phyloP scores from a whole-genome alignment of 352 stramenopile genomes.

The Phytophthora melonis region DNA sequence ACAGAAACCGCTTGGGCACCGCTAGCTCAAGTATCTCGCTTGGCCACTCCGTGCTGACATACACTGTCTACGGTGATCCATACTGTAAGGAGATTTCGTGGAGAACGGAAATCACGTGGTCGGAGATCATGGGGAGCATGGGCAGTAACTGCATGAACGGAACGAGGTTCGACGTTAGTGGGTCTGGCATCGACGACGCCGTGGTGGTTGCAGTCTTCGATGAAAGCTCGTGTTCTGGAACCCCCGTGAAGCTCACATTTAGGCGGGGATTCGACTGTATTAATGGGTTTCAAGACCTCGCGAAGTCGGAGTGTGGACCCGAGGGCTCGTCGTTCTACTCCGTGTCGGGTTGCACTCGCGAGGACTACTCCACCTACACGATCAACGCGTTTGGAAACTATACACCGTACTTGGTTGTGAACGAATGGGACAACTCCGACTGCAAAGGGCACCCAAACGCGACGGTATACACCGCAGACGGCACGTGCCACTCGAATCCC shows the following conservation, averaged over 20 bases:
- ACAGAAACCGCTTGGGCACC: not conserved
- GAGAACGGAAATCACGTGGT: not conserved
- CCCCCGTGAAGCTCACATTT: slow-evolving; percentile 8
- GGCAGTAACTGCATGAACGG: not conserved
- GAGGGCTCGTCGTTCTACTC: slow-evolving; percentile 1
- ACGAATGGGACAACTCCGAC: slow-evolving; percentile 2
- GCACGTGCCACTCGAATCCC: slow-evolving; percentile 4
- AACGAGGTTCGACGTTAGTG: not conserved
- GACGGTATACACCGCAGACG: slow-evolving; percentile 1
- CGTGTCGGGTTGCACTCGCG: slow-evolving; percentile 3
- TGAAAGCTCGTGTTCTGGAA: not conserved
- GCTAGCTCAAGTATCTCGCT: not conserved
- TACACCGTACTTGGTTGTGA: slow-evolving; percentile 13
- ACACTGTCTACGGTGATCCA: not conserved
- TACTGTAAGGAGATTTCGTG: not conserved
- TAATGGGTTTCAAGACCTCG: not conserved
- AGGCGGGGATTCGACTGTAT: slow-evolving; percentile 1
- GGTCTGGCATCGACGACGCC: no score
- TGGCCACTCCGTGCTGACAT: not conserved
- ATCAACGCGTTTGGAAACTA: slow-evolving; percentile 5
- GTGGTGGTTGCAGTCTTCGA: not conserved
- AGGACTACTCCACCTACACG: not conserved
- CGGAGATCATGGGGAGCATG: not conserved
- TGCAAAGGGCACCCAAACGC: not conserved
- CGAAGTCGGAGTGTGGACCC: not conserved